Conservation (phyloP, 2,329 filamentous ascomycete genomes). For the Dothiorella sarmentorum region DNA sequence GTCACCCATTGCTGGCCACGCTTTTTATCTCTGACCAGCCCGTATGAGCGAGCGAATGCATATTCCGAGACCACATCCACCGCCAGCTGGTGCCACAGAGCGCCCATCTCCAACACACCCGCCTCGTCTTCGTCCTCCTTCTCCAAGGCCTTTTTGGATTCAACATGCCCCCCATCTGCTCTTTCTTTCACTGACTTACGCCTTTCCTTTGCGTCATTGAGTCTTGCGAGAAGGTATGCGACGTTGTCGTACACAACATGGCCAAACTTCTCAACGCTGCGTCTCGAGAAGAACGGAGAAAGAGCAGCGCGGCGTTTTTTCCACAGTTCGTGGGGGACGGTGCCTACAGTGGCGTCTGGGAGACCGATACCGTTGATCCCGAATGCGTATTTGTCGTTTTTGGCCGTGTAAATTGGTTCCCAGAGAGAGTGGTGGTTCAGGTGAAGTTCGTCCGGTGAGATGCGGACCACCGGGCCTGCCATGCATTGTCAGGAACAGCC, state of each 20-base stretch:
- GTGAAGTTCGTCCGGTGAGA: constrained; percentile 25
- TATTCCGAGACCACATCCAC: neutral
- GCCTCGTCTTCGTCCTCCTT: neutral
- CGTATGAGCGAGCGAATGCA: neutral
- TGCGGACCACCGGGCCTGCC: constrained; percentile 25
- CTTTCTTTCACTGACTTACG: neutral
- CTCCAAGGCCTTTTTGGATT: neutral
- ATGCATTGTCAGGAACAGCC: neutral
- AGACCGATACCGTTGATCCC: constrained; percentile 27
- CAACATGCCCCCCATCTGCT: neutral
- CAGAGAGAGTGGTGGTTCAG: constrained; percentile 15
- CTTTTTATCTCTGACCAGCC: neutral
- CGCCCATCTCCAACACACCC: constrained; percentile 6
- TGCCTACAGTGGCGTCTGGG: constrained; percentile 24
- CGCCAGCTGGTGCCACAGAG: constrained; percentile 1
- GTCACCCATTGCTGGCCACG: neutral
- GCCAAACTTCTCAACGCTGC: constrained; percentile 19
- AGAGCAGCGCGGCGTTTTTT: constrained; percentile 30
- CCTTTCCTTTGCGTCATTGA: neutral
- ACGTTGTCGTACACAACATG: constrained; percentile 8
- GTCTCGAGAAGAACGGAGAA: constrained; percentile 36
- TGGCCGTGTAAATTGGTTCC: constrained; percentile 27
- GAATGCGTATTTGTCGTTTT: constrained; percentile 25
- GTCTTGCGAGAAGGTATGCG: neutral
- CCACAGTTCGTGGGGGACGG: constrained; percentile 31